These are phyloP conservation scores for Aureobasidium subglaciale DNA, from an alignment of 2,329 filamentous ascomycete species.

Conservation along the genomic window DNA sequence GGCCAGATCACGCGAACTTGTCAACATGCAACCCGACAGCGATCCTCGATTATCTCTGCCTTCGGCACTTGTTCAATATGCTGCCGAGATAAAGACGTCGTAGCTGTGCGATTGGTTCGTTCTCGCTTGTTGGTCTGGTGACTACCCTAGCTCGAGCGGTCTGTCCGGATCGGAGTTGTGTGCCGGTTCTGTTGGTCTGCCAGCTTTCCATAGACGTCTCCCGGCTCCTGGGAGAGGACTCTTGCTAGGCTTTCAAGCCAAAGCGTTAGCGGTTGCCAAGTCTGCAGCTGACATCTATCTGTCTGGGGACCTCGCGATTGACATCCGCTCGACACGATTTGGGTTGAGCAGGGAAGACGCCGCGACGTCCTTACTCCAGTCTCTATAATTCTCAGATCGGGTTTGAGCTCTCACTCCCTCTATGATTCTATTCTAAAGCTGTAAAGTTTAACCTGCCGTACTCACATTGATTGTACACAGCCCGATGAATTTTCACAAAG, in stretches of 20 bases:
- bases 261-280: conserved; percentile 1
- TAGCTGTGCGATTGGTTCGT: background rate
- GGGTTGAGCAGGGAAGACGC: too few species aligned
- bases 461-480: background rate
- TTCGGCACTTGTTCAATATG: conserved; percentile 6
- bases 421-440: too few species aligned
- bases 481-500: background rate
- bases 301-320: conserved; percentile 2
- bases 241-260: background rate
- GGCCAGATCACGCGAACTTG: background rate
- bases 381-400: too few species aligned
- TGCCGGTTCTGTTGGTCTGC: background rate
- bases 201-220: conserved; percentile 5
- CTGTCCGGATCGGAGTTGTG: background rate
- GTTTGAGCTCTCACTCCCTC: too few species aligned
- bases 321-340: background rate
- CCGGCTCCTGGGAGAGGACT: conserved; percentile 4
- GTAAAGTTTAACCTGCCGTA: too few species aligned
- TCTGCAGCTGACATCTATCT: conserved; percentile 9
- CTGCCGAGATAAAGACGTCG: conserved; percentile 8
- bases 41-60: background rate
- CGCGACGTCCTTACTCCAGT: too few species aligned
- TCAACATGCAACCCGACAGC: background rate
- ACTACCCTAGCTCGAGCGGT: background rate
- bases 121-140: conserved; percentile 4